phyloP scores from a whole-genome alignment of 2,329 filamentous ascomycete species.

The Fusarium illudens region DNA sequence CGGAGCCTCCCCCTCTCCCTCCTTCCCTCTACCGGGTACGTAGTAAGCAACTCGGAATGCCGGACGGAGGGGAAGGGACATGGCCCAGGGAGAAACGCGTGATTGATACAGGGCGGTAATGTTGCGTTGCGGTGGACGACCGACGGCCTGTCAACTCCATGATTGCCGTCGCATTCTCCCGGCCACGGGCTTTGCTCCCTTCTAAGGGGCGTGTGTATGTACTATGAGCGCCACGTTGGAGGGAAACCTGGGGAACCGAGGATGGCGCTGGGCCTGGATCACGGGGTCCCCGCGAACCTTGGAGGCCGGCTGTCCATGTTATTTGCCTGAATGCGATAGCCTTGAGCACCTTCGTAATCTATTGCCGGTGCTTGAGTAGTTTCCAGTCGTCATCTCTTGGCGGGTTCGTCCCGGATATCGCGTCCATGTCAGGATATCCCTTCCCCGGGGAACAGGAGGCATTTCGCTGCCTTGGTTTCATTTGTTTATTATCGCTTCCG shows the following conservation, averaged over 20 bases:
- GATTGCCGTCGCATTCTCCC: conserved; percentile 10
- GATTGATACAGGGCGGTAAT: conserved; percentile 24
- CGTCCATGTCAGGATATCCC: conserved; percentile 3
- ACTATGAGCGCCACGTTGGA: too few relatives aligned
- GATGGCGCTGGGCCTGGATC: neutral
- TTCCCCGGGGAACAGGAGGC: neutral
- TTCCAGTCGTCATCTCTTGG: conserved; percentile 10
- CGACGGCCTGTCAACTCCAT: conserved; percentile 3
- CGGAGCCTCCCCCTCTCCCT: neutral
- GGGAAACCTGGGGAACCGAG: conserved; percentile 11
- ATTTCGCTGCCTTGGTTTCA: neutral
- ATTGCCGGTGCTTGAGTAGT: neutral
- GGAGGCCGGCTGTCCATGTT: neutral
- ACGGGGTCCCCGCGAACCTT: conserved; percentile 17
- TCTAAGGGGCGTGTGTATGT: neutral
- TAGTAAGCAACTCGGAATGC: neutral
- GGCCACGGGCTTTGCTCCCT: neutral
- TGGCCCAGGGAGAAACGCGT: conserved; percentile 24
- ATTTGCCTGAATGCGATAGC: neutral
- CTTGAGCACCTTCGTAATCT: neutral
- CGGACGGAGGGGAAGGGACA: conserved; percentile 8
- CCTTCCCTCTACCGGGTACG: too few relatives aligned
- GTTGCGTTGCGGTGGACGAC: conserved; percentile 3
- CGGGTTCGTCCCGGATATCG: conserved; percentile 1
- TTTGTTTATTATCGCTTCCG: neutral